Conservation (phyloP, 768 basidiomycete genomes). For the Mrakia frigida region DNA sequence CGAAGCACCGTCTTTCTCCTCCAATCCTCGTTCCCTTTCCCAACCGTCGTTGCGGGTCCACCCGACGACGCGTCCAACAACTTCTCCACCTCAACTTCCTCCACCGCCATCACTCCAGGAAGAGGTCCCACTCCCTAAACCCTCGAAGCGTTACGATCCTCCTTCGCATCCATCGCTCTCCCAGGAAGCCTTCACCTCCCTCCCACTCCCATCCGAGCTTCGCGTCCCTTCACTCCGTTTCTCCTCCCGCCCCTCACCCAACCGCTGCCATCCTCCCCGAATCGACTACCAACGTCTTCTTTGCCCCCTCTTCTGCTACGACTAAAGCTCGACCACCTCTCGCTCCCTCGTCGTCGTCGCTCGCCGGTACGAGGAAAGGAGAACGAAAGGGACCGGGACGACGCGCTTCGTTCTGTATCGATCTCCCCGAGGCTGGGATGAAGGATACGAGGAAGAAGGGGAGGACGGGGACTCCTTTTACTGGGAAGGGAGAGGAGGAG, state of each 20-base stretch:
- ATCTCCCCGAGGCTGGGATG: background rate
- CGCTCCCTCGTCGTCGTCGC: background rate
- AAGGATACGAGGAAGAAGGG: background rate
- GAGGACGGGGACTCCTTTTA: background rate
- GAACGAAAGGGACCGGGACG: background rate
- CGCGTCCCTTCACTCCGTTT: background rate
- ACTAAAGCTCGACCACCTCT: background rate
- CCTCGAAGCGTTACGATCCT: background rate
- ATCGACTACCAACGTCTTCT: background rate
- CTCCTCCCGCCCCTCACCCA: background rate
- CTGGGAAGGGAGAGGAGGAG: conserved; percentile 1
- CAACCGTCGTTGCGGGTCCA: background rate
- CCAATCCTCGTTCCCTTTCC: background rate
- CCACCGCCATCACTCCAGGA: background rate
- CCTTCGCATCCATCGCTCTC: background rate
- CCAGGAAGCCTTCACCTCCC: background rate
- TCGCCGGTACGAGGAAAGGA: background rate
- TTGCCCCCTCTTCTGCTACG: background rate
- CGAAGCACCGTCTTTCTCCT: background rate
- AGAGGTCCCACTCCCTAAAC: background rate
- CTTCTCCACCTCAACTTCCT: background rate
- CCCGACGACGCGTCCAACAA: background rate
- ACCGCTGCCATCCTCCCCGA: background rate
- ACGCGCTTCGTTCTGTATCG: background rate
- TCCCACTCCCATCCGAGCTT: background rate